A percentile compares a stretch with the other conserved stretches of the same genome.
phyloP scores from a whole-genome alignment of 2,329 filamentous ascomycete species.

The Raffaelea deltoideospora region DNA sequence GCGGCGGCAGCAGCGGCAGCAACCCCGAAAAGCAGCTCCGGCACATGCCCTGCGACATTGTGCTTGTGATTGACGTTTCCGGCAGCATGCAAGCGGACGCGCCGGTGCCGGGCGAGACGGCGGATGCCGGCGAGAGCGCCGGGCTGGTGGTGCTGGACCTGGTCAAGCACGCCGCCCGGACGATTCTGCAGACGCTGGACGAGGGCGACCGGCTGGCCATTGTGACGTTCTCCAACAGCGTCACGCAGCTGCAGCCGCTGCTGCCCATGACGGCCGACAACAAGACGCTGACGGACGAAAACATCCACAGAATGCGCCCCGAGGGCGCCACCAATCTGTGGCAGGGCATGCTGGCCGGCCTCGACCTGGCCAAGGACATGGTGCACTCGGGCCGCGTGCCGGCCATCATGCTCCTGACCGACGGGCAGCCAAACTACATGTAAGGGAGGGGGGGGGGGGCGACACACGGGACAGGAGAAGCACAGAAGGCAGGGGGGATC shows the following conservation, averaged over 20 bases:
- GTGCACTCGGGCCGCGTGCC: constrained; percentile 21
- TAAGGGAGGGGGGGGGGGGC: no score
- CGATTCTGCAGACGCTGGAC: constrained; percentile 38
- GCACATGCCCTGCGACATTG: constrained; percentile 42
- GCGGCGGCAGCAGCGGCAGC: neutral
- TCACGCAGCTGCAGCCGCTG: constrained; percentile 23
- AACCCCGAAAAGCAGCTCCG: constrained; percentile 6
- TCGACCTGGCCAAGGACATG: constrained; percentile 27
- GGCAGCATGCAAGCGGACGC: constrained; percentile 36
- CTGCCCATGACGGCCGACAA: constrained; percentile 28
- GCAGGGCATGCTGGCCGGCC: constrained; percentile 36
- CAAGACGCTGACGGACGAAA: constrained; percentile 25
- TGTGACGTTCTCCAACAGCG: constrained; percentile 33
- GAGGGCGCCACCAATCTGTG: constrained; percentile 37
- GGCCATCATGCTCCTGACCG: constrained; percentile 37
- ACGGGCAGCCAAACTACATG: constrained; percentile 39
- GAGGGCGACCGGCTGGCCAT: constrained; percentile 41
- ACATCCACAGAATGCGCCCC: constrained; percentile 26
- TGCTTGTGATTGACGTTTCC: constrained; percentile 47
- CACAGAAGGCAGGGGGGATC: no score
- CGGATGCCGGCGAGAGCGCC: constrained; percentile 25
- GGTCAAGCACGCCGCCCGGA: constrained; percentile 42
- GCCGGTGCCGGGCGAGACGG: constrained; percentile 24
- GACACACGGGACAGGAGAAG: no score
- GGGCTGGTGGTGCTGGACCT: constrained; percentile 43